Base-by-base conservation (phyloP, 768 basidiomycete genomes). In the Suillus subluteus region DNA sequence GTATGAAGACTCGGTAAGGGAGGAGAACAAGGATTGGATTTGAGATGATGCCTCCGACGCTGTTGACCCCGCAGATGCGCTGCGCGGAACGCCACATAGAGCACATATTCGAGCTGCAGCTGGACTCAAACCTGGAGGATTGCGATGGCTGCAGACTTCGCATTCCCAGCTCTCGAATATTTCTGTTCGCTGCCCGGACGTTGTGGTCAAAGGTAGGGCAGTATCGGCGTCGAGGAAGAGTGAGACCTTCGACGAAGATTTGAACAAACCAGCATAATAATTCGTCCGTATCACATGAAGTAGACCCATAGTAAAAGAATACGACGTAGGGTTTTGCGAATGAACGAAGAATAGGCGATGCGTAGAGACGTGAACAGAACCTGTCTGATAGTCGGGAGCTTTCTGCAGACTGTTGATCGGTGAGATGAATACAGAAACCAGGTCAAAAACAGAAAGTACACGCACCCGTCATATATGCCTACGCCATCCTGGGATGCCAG, bases 401-500 rank as follows among this genome's bases (percentile, higher is more conserved):
- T 97, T 97, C 83, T 94, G 91, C 65, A 83, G 83, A 63, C 95
- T 98, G 74, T 70, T 67, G 61, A 71, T 76, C 74, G 61, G 66
- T 63, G 21, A 54, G 48, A 65, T 72, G 70, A 68, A 65, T 67
- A 44, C 67, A 69, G 44, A 68, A 70, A 38, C 44, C 46, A 48
- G 35, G 30, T 59, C 16, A 65, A 58, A 63, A 32, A 48, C 18
- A 65, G 48, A 71, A 38, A 66, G 46, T 37, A 79, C 18, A 43
- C 90, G 68, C 76, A 96, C 96, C 94, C 95, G 70, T 96, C 90
- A 73, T 99, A 99, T 64, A 99, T 89, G 1, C 96, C 96, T 6
- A 98, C 90, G 62, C 80, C 81, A 55, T 94, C 91, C 73, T 95
- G 94, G 55, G 84, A 86, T 8, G 87, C 82, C 2, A 92, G 79